Evolutionary conservation across 2,329 filamentous ascomycete genomes (phyloP), one percentile per base, ranked within the genome.

Genomic region (Phoma sp.): DNA sequence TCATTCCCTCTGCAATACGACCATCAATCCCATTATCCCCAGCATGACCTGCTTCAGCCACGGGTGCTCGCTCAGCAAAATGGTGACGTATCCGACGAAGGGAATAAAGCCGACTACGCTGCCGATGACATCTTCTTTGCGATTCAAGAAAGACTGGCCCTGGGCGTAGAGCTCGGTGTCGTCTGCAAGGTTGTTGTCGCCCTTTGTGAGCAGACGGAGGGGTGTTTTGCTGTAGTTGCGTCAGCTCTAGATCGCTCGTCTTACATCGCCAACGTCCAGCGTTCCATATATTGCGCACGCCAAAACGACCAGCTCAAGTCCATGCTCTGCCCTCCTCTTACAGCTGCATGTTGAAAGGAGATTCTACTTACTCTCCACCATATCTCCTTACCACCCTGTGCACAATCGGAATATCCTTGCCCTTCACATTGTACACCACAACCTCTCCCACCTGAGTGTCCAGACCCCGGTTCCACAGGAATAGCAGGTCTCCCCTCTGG

Each of bases 401-500:
- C 63, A 99, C 95, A 76, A 99, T 99, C 25, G 95, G 95, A 60
- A 99, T 98, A 63, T 96, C 91, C 81, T 98, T 99, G 53, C 89
- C 92, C 74, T 87, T 85, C 47, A 96, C 90, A 72, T 96, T 96
- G 77, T 90, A 91, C 40, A 91, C 88, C 62, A 91, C 88, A 57
- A 90, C 82, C 76, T 91, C 88, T 15, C 88, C 88, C 38, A 91
- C 80, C 67, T 89, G 83, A 1, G 87, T 87, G 36, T 88, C 82
- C 70, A 74, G 57, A 47, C 81, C 77, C 48, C 89, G 80, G 73
- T 93, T 93, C 89, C 89, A 92, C 7, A 93, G 79, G 67, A 92
- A 85, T 3, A 92, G 80, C 6, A 92, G 78, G 68, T 93, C 90
- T 49, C 90, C 90, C 37, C 90, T 83, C 74, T 92, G 88, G 74